These are phyloP conservation scores for Volvox carteri DNA, from an alignment of 163 green algal genomes.

Conservation along the genomic window DNA sequence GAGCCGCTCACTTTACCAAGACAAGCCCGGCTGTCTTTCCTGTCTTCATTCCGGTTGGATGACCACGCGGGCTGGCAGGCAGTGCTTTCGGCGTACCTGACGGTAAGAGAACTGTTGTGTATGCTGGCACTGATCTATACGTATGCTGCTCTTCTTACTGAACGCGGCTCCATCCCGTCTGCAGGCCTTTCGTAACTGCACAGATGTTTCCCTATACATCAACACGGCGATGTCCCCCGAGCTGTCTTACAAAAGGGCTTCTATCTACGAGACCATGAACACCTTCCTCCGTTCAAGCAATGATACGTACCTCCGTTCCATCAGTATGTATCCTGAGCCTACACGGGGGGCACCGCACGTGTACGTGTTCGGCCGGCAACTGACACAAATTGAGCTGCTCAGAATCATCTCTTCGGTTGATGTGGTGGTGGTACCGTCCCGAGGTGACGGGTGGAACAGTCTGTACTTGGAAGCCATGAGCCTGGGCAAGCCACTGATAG, in stretches of 20 bases:
- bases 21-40: not conserved
- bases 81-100: constrained; percentile 16
- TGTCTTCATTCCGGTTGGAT: not conserved
- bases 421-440: not conserved
- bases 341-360: not conserved
- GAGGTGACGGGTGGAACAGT: not conserved
- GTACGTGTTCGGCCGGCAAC: not conserved
- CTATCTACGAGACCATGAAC: no score
- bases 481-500: constrained; percentile 18
- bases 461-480: not conserved
- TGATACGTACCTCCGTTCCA: not conserved
- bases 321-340: not conserved
- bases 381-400: not conserved
- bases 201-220: no score
- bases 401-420: not conserved
- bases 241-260: no score
- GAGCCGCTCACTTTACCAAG: not conserved
- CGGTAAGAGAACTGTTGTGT: not conserved
- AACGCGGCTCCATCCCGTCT: no score
- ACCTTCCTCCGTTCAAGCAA: no score
- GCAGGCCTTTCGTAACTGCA: no score
- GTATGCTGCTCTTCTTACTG: no score
- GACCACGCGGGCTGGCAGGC: not conserved
- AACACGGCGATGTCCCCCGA: no score
- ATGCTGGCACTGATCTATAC: no score